Evolutionary conservation across 768 basidiomycete species (phyloP).

Genomic region (Russula olivacea): DNA sequence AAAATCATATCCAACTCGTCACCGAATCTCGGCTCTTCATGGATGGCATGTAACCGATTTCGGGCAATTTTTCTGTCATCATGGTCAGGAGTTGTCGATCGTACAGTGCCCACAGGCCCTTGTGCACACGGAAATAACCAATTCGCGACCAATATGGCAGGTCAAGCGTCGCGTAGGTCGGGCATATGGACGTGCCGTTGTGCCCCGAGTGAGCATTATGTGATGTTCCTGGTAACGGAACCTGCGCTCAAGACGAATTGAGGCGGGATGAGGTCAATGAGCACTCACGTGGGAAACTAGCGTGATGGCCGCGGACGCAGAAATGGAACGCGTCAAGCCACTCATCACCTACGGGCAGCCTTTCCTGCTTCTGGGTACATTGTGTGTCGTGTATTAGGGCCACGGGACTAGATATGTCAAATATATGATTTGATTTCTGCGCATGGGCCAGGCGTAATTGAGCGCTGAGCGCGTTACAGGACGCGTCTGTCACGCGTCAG

Average conservation of each 20-base stretch:
- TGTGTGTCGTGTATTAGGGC: background rate
- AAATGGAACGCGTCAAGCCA: conserved; percentile 9
- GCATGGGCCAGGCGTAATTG: background rate
- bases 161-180: background rate
- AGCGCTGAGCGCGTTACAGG: background rate
- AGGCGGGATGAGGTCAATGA: background rate
- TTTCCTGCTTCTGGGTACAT: background rate
- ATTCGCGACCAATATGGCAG: conserved; percentile 3
- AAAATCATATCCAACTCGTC: conserved; percentile 9
- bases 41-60: background rate
- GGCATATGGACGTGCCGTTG: background rate
- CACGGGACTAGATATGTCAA: background rate
- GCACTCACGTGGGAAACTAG: conserved; percentile 3
- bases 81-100: conserved; percentile 1
- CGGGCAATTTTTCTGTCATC: background rate
- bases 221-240: conserved; percentile 16
- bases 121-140: background rate
- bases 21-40: background rate
- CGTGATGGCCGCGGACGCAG: conserved; percentile 4
- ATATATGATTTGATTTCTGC: background rate
- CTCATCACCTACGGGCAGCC: background rate
- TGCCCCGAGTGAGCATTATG: background rate
- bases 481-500: conserved; percentile 24
- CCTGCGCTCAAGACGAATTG: conserved; percentile 3
- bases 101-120: background rate